phyloP scores from a whole-genome alignment of 208 protist genomes.

The Trypanosoma scelopori region DNA sequence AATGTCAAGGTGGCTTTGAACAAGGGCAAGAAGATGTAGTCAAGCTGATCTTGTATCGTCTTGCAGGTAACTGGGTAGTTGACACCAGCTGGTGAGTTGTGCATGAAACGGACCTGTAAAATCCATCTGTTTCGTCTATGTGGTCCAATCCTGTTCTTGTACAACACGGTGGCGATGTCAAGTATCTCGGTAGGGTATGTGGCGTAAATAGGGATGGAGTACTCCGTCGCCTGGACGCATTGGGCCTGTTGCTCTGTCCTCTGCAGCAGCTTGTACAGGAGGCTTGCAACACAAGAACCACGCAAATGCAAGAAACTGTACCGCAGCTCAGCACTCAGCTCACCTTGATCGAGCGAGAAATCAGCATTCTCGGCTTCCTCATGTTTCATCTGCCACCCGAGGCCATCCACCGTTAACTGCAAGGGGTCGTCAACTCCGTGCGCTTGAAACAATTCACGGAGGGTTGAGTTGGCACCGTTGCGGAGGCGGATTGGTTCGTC shows the following conservation, averaged over 20 bases:
- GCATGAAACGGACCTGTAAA: conserved; percentile 91
- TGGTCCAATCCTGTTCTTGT: conserved; percentile 52
- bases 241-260: conserved; percentile 47
- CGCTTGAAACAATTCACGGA: conserved; percentile 68
- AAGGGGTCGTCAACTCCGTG: conserved; percentile 61
- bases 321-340: conserved; percentile 76
- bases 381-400: conserved; percentile 73
- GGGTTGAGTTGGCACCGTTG: conserved; percentile 60
- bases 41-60: conserved; percentile 94
- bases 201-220: conserved; percentile 81
- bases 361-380: conserved; percentile 26
- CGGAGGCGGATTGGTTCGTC: conserved; percentile 53
- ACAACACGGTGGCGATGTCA: conserved; percentile 62
- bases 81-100: conserved; percentile 36
- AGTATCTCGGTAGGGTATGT: conserved; percentile 54
- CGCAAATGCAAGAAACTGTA: conserved; percentile 72
- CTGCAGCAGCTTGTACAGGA: conserved; percentile 59
- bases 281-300: conserved; percentile 49
- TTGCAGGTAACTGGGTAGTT: conserved; percentile 43
- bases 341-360: conserved; percentile 35
- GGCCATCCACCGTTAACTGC: conserved; percentile 73
- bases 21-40: conserved; percentile 97
- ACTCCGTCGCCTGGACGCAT: conserved; percentile 73
- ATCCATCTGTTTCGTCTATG: conserved; percentile 93
- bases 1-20: conserved; percentile 95